Evolutionary conservation across 768 basidiomycete species (phyloP), one percentile per base, ranked within the genome.

Genomic region (Mycena epipterygia): DNA sequence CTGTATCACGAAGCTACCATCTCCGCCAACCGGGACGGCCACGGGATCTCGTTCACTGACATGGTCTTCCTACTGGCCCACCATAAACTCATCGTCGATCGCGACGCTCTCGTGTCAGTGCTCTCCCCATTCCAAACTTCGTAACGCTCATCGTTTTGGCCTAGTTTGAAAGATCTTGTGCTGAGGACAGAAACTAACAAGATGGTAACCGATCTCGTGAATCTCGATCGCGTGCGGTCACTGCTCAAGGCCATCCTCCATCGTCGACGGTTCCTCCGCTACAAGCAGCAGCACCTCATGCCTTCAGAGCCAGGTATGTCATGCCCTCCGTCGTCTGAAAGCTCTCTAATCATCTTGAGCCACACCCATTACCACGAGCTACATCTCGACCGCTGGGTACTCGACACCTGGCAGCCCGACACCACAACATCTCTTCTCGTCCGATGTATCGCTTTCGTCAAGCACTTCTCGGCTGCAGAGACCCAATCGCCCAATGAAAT

Each of bases 51-150:
- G 27, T 98, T 98, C 84, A 94, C 91, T 0, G 89, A 90, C 51
- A 97, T 97, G 94, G 86, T 99, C 3, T 78, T 93, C 37, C 82
- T 98, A 49, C 83, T 99, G 44, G 93, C 95, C 1, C 97, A 98
- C 78, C 92, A 98, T 82, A 96, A 95, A 79, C 82, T 99, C 59
- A 95, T 98, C 72, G 88, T 95, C 57, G 96, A 98, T 80, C 89
- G 89, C 30, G 93, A 95, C 32, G 97, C 97, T 19, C 82, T 99
- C 29, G 88, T 91, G 97, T 97, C 79, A 78, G 95, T 88, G 17
- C 39, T 23, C 32, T 44, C 42, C 27, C 8, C 14, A 30, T 44
- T 27, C 39, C 11, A 37, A 7, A 23, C 23, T 13, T 32, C 17
- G 9, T 16, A 33, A 48, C 59, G 51, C 64, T 71, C 44, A 76